phyloP scores from a whole-genome alignment of 139 green algal species.

The Chlorella sorokiniana region DNA sequence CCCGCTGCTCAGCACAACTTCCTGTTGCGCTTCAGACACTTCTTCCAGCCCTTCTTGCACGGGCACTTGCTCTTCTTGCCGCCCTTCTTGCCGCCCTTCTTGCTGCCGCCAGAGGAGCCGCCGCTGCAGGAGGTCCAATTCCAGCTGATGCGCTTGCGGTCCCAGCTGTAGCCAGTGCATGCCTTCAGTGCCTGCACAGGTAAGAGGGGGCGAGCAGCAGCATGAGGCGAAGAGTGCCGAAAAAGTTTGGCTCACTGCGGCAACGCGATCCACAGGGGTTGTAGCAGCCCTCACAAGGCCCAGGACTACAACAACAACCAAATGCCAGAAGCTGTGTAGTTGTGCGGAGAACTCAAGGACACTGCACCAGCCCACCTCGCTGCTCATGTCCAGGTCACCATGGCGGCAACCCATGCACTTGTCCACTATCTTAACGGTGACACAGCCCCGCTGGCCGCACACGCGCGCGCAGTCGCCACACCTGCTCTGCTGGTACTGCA shows the following conservation, averaged over 20 bases:
- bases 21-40: not conserved
- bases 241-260: not conserved
- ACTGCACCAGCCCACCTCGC: not conserved
- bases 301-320: not conserved
- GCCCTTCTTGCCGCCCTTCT: not conserved
- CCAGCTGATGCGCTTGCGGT: constrained; percentile 22
- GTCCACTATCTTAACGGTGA: not conserved
- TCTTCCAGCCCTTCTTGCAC: not conserved
- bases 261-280: too few species aligned
- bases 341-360: not conserved
- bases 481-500: not conserved
- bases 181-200: not conserved
- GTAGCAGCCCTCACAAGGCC: too few species aligned
- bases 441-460: not conserved
- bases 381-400: constrained; percentile 13
- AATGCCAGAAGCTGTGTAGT: too few species aligned
- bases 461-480: not conserved
- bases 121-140: not conserved
- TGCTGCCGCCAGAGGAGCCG: not conserved
- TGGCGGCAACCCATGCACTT: not conserved
- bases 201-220: not conserved
- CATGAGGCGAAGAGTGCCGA: not conserved
- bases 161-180: constrained; percentile 1
- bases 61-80: not conserved
- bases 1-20: not conserved